Percentiles rank a stretch among this genome's conserved stretches.
Evolutionary conservation across 108 stramenopile species (phyloP).

Genomic region (Conticribra guillardii): DNA sequence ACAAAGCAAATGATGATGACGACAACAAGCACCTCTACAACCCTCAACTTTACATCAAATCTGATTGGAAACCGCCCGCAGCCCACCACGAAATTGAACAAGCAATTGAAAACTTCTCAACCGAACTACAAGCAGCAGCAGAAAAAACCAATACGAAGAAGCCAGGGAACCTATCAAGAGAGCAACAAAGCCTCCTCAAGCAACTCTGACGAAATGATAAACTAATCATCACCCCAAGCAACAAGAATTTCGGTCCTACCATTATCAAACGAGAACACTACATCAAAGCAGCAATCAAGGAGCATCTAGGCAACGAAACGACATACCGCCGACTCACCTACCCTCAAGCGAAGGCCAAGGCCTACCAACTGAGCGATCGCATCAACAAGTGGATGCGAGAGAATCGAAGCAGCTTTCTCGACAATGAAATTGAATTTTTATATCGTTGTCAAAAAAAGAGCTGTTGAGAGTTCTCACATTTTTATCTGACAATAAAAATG

Average conservation of each 20-base stretch:
- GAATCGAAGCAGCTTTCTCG: not conserved
- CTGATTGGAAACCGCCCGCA: too few relatives aligned
- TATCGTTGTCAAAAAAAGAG: not conserved
- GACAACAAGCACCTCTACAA: too few relatives aligned
- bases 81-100: too few relatives aligned
- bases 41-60: too few relatives aligned
- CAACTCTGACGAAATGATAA: not conserved
- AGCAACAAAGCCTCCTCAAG: not conserved
- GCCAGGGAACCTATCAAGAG: not conserved
- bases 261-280: constrained; percentile 4
- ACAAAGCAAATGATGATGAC: not conserved
- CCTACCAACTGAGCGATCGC: not conserved
- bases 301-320: constrained; percentile 13
- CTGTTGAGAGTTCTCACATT: not conserved
- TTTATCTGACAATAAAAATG: not conserved
- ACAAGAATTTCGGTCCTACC: not conserved
- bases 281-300: constrained; percentile 8
- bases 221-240: not conserved
- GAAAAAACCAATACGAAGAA: too few relatives aligned
- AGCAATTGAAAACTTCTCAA: too few relatives aligned
- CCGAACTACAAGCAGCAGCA: too few relatives aligned
- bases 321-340: constrained; percentile 17
- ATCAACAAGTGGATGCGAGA: not conserved
- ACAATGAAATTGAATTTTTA: not conserved
- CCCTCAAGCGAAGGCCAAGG: too few relatives aligned